Base-by-base conservation (phyloP, 1,284 basidiomycete genomes). In the Vanrija sp. region DNA sequence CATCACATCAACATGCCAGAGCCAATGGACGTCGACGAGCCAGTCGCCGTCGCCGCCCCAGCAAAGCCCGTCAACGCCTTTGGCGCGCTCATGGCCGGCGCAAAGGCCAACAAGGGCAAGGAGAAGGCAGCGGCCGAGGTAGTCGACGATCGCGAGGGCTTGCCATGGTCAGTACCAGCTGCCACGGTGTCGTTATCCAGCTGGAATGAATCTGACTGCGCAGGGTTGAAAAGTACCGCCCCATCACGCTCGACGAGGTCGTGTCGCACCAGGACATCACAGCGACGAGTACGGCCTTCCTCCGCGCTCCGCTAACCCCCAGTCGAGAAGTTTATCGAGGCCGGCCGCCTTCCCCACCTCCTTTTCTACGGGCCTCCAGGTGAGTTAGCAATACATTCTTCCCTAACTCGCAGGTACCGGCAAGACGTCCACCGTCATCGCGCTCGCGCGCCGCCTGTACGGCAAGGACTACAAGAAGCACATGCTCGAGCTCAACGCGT, bases 291-390 rank as follows among this genome's bases (percentile, higher is more conserved):
- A 63, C 64, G 87, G 68, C 45, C 15, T 31, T 8, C 15, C 3
- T 35, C 6, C 3, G 5, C 12, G 31, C 25, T 3, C 1, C 24
- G 36, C 49, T 64, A 22, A 59, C 44, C 9, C 12, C 12, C 58
- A 97, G 94, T 98, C 75, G 90, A 95, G 74, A 89, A 88, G 71
- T 98, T 99, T 72, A 95, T 98, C 66, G 87, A 92, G 64, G 92
- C 92, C 73, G 94, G 95, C 61, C 80, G 94, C 46, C 76, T 99
- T 23, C 96, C 96, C 0, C 96, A 99, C 77, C 80, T 98, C 20
- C 81, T 99, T 43, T 93, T 99, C 76, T 99, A 98, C 69, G 96
- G 96, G 0, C 96, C 96, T 31, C 96, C 96, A 16, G 96, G 81
- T 62, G 49, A 45, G 67, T 43, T n/a, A 2, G 18, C 16, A 1